These are phyloP conservation scores for Trapa incisa DNA, from an alignment of 345 rosid genomes.

Conservation along the genomic window DNA sequence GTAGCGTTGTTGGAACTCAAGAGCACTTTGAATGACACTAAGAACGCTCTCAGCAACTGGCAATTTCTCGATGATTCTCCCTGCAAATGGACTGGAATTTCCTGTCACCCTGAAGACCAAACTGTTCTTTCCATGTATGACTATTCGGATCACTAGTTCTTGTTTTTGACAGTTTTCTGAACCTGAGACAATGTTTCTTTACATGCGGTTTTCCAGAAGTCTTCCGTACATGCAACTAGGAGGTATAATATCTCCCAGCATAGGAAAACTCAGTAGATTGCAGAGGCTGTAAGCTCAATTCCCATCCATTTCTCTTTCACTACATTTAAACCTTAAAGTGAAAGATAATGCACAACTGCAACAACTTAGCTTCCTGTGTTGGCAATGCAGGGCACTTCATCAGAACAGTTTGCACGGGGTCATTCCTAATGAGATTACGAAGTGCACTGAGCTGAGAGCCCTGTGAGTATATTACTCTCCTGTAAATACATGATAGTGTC, in stretches of 20 bases:
- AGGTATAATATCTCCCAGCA: constrained; percentile 78
- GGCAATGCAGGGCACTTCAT: constrained; percentile 63
- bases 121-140: constrained; percentile 62
- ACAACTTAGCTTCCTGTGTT: too few relatives aligned
- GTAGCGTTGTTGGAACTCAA: constrained; percentile 63
- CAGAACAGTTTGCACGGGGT: constrained; percentile 77
- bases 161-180: not conserved
- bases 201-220: constrained; percentile 38
- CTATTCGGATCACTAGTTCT: not conserved
- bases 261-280: constrained; percentile 63
- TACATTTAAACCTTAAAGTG: not conserved
- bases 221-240: constrained; percentile 83
- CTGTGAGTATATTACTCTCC: constrained; percentile 36
- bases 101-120: constrained; percentile 53
- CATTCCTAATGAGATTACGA: constrained; percentile 67
- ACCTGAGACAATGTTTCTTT: not conserved
- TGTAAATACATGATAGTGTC: not conserved
- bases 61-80: constrained; percentile 52
- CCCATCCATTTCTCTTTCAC: constrained; percentile 4
- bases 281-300: constrained; percentile 70
- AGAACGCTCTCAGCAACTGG: constrained; percentile 61
- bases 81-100: constrained; percentile 88
- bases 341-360: not conserved
- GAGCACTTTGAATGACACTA: constrained; percentile 60
- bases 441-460: constrained; percentile 78